Percentiles rank a stretch among this genome's conserved stretches.
phyloP scores from a whole-genome alignment of 306 rosid genomes.

The Astragalus membranaceus region DNA sequence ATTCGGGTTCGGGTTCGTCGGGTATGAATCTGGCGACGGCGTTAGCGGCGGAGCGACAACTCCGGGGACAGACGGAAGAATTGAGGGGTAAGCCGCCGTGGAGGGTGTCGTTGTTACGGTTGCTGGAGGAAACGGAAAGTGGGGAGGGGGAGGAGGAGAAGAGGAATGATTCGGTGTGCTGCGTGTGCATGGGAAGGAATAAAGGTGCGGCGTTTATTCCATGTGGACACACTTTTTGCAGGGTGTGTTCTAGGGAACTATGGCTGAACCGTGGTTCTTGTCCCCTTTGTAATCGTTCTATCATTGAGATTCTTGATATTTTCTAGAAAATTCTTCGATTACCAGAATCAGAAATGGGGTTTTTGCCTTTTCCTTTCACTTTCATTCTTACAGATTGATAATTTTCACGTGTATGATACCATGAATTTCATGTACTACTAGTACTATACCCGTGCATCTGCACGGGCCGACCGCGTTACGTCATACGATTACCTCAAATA shows the following conservation, averaged over 20 bases:
- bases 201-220: constrained; percentile 94
- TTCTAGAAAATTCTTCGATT: constrained; percentile 25
- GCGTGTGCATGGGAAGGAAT: constrained; percentile 92
- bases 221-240: constrained; percentile 92
- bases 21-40: constrained; percentile 87
- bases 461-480: too few relatives aligned
- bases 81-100: constrained; percentile 31
- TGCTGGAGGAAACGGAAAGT: constrained; percentile 67
- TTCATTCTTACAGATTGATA: neutral
- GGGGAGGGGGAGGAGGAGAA: constrained; percentile 18
- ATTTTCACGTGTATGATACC: neutral
- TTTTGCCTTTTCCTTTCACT: neutral
- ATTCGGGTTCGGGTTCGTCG: constrained; percentile 27
- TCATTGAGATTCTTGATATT: constrained; percentile 79
- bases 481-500: too few relatives aligned
- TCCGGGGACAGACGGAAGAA: constrained; percentile 38
- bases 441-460: too few relatives aligned
- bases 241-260: constrained; percentile 87
- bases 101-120: constrained; percentile 79
- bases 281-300: constrained; percentile 84
- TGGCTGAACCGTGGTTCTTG: constrained; percentile 86
- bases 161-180: constrained; percentile 70
- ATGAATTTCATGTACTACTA: neutral
- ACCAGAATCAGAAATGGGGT: neutral
- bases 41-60: constrained; percentile 65